Conservation (phyloP, 345 rosid genomes). For the Citropsis articulata region DNA sequence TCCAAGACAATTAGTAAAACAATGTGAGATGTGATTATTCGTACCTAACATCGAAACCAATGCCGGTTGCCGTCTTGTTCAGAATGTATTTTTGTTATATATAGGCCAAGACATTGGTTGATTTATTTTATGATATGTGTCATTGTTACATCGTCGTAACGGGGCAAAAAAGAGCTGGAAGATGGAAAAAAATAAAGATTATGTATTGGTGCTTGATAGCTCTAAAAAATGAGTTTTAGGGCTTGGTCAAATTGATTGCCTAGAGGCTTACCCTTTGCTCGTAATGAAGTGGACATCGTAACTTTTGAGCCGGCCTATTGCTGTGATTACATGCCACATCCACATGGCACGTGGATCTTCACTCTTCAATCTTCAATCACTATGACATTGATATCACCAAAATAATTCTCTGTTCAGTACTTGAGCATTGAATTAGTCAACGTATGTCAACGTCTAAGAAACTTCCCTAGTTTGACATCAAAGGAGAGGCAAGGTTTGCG, state of each 20-base stretch:
- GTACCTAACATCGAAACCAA: neutral
- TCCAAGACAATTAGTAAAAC: neutral
- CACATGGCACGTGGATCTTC: no score
- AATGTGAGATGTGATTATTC: neutral
- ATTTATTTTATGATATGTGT: neutral
- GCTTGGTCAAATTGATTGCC: neutral
- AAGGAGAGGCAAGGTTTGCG: no score
- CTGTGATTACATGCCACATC: no score
- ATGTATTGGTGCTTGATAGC: neutral
- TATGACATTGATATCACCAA: neutral
- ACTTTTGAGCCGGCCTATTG: neutral
- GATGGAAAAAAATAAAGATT: no score
- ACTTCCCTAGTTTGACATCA: no score
- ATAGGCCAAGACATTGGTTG: neutral
- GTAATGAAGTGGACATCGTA: neutral
- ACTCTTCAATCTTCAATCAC: neutral
- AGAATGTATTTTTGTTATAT: neutral
- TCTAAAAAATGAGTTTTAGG: neutral
- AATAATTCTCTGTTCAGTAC: neutral
- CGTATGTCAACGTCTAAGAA: no score
- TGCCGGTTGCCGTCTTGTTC: constrained; percentile 5
- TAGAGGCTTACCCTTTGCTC: neutral
- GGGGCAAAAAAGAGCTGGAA: no score
- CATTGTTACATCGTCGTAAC: no score
- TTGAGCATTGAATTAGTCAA: no score